These are phyloP conservation scores for Davidsoniella virescens DNA, from an alignment of 2,329 filamentous ascomycete species.

Conservation along the genomic window DNA sequence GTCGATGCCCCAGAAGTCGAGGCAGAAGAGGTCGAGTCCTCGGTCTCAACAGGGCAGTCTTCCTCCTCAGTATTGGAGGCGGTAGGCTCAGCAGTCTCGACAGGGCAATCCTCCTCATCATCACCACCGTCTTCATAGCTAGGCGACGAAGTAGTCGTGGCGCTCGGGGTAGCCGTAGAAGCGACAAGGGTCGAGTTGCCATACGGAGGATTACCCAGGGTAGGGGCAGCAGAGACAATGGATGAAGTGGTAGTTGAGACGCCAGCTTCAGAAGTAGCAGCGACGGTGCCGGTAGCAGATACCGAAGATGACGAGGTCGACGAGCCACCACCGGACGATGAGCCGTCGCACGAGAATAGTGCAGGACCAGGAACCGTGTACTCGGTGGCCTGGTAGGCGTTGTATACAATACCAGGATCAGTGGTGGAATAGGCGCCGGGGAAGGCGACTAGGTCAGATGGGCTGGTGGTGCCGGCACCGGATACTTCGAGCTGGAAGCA, in stretches of 20 bases:
- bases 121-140: neutral
- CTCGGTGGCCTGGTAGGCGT: conserved; percentile 17
- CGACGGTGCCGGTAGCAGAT: neutral
- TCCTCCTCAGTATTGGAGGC: neutral
- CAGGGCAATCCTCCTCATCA: conserved; percentile 6
- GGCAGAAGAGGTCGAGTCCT: neutral
- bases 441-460: conserved; percentile 17
- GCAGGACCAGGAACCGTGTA: conserved; percentile 18
- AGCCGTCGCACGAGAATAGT: conserved; percentile 18
- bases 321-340: neutral
- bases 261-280: neutral
- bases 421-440: conserved; percentile 19
- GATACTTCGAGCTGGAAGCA: conserved; percentile 25
- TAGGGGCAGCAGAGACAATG: neutral
- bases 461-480: conserved; percentile 19
- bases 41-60: conserved; percentile 7
- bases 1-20: neutral
- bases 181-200: neutral
- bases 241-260: neutral
- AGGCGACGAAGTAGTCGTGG: neutral
- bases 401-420: conserved; percentile 18
- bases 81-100: neutral
- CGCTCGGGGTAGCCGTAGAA: conserved; percentile 1
- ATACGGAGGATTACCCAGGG: neutral
- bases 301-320: neutral